Evolutionary conservation across 257 asterid genomes (phyloP).

Genomic region (Cordia subcordata): DNA sequence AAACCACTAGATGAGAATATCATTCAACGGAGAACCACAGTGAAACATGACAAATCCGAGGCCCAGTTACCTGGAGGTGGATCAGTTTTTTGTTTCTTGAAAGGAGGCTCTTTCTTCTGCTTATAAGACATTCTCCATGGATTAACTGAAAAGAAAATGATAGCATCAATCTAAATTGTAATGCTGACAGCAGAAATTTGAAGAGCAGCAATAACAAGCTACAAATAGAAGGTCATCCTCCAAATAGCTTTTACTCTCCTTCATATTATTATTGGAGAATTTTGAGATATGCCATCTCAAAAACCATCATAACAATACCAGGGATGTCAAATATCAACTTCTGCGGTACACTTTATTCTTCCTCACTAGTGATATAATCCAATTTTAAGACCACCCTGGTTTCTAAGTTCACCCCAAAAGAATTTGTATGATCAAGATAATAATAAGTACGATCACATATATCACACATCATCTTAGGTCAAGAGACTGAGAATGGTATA

Average conservation of each 20-base stretch:
- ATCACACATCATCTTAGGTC: too few relatives aligned
- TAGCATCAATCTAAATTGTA: slow-evolving; percentile 12
- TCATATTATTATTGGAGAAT: too few relatives aligned
- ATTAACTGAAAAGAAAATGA: slow-evolving; percentile 50
- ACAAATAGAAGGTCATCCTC: not conserved
- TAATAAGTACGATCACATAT: too few relatives aligned
- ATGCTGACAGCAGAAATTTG: slow-evolving; percentile 1
- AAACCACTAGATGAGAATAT: slow-evolving; percentile 3
- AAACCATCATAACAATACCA: too few relatives aligned
- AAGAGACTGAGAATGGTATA: too few relatives aligned
- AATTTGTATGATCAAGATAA: too few relatives aligned
- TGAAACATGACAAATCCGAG: slow-evolving; percentile 12
- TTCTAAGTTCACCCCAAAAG: too few relatives aligned
- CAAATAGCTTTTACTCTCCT: not conserved
- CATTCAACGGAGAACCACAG: slow-evolving; percentile 9
- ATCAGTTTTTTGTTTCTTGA: slow-evolving; percentile 66
- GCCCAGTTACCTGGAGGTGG: slow-evolving; percentile 60
- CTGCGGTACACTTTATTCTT: too few relatives aligned
- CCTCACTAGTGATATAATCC: too few relatives aligned
- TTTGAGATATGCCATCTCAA: too few relatives aligned
- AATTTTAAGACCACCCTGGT: too few relatives aligned
- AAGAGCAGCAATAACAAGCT: slow-evolving; percentile 3
- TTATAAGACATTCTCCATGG: slow-evolving; percentile 50
- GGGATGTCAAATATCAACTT: too few relatives aligned
- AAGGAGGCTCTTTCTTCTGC: slow-evolving; percentile 73